phyloP scores from a whole-genome alignment of 257 asterid genomes.

The Mentha longifolia region DNA sequence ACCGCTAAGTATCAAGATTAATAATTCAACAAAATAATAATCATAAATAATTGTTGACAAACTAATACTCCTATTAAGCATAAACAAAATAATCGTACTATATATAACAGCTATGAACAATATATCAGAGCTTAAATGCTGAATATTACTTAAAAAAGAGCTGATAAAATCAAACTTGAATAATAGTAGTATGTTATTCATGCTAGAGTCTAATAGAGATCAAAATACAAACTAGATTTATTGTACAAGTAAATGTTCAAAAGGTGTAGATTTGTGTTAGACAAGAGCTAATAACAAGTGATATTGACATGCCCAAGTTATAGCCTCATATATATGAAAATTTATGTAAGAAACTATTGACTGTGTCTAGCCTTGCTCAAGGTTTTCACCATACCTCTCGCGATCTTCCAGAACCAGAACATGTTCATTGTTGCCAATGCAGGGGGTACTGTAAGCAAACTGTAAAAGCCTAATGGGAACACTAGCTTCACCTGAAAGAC shows the following conservation, averaged over 20 bases:
- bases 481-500: conserved; percentile 69
- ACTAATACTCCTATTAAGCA: too few species aligned
- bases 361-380: conserved; percentile 64
- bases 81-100: too few species aligned
- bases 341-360: conserved; percentile 30
- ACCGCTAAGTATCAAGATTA: too few species aligned
- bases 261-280: not conserved
- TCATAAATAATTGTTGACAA: too few species aligned
- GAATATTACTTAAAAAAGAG: not conserved
- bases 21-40: too few species aligned
- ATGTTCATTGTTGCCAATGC: conserved; percentile 61
- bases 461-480: conserved; percentile 71
- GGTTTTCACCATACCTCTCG: conserved; percentile 72
- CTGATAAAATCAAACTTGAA: not conserved
- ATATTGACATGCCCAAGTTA: not conserved
- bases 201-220: too few species aligned
- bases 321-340: not conserved
- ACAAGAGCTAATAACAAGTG: not conserved
- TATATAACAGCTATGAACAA: too few species aligned
- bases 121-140: not conserved
- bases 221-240: too few species aligned
- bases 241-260: not conserved
- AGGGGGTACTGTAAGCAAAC: conserved; percentile 64
- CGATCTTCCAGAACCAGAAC: conserved; percentile 88
- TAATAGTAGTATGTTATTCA: not conserved